Evolutionary conservation across 148 eudicot genomes (phyloP), one percentile per base, ranked within the genome.

Genomic region (Chenopodium album): DNA sequence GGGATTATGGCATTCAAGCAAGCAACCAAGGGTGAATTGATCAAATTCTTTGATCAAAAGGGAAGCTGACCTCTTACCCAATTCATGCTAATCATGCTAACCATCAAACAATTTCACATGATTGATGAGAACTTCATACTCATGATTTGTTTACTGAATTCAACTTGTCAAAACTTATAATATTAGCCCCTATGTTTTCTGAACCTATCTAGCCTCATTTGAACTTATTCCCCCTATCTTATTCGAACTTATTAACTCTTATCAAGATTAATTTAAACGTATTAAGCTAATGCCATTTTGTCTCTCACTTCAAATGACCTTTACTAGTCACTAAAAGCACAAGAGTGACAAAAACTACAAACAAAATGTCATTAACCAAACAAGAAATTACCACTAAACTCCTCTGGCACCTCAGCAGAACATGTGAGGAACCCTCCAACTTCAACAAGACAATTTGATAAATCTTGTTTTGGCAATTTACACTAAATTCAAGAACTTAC

Each of bases 341-440:
- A 77, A 9, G 75, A 54, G 29, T 7, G 10, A 50, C 1, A 11
- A 10, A 46, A n/a, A 2, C 26, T 75, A 11, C 78, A 66, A n/a
- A 54, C 34, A 79, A 17, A 32, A 54, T 17, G 31, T 37, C 47
- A 73, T 41, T 54, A 73, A 65, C 75, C 74, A 52, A 83, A 73
- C 60, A 79, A 73, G 46, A 74, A 54, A 62, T 50, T 13, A 31
- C 34, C 81, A 52, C 64, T 46, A 52, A 28, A 74, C 20, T 74
- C 63, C 63, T 26, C 26, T 74, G 22, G 22, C 62, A 56, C 62
- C 22, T 16, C 62, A 14, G 62, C 77, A 48, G n/a, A 72, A 22
- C 77, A 74, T 74, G 77, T 74, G 77, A 74, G n/a, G n/a, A 50
- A 46, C 3, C 34, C 76, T n/a, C 63, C 64, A 48, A 68, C 73